These are phyloP conservation scores for Trametes cubensis DNA, from an alignment of 768 basidiomycete species.

Conservation along the genomic window DNA sequence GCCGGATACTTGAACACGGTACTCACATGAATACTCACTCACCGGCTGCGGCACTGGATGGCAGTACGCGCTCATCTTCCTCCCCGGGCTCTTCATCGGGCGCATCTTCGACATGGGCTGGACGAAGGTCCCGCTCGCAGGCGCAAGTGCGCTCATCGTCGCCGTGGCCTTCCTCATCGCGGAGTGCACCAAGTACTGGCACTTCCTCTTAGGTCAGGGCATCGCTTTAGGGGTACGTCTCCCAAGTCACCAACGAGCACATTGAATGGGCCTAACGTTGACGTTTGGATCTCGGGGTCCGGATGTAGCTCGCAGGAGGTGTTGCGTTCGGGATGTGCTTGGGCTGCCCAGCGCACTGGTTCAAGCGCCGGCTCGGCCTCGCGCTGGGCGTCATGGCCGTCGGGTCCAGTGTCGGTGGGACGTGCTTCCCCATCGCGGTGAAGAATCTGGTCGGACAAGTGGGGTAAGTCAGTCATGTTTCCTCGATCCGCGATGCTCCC, in stretches of 20 bases:
- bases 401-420: constrained; percentile 70
- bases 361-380: constrained; percentile 54
- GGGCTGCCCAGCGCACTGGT: constrained; percentile 71
- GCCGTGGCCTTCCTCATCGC: constrained; percentile 60
- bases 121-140: constrained; percentile 51
- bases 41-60: no score
- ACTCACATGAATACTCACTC: neutral
- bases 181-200: constrained; percentile 73
- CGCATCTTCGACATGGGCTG: constrained; percentile 74
- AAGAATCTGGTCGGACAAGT: constrained; percentile 54
- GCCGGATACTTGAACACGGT: no score
- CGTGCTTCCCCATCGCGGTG: constrained; percentile 61
- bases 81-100: constrained; percentile 62
- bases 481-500: no score
- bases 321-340: constrained; percentile 62
- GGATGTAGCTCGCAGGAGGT: constrained; percentile 39
- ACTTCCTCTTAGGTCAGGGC: constrained; percentile 75
- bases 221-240: constrained; percentile 58
- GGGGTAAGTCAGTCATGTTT: constrained; percentile 44
- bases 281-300: constrained; percentile 10
- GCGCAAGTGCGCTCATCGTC: constrained; percentile 52
- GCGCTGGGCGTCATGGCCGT: constrained; percentile 64
- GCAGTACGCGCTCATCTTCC: constrained; percentile 63
- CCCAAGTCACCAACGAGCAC: no score
- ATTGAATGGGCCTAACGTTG: no score